phyloP scores from a whole-genome alignment of 1,284 basidiomycete genomes.

The Earliella scabrosa region DNA sequence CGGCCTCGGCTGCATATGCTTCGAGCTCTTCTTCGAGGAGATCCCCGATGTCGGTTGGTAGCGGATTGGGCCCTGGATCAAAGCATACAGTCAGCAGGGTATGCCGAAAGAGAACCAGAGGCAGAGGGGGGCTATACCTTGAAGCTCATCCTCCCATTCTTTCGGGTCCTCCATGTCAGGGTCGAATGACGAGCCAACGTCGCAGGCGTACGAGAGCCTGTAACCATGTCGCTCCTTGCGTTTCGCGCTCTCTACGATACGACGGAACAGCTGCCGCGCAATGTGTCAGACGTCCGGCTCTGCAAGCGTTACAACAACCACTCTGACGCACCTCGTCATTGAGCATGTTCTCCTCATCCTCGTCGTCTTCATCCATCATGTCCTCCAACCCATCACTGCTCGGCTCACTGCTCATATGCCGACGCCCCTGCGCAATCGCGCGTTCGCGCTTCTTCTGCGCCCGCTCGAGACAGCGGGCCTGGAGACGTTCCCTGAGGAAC shows the following conservation, averaged over 20 bases:
- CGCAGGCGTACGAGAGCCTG: constrained; percentile 62
- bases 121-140: constrained; percentile 38
- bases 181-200: constrained; percentile 76
- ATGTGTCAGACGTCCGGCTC: background rate
- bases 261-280: constrained; percentile 58
- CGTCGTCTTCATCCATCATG: constrained; percentile 52
- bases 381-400: constrained; percentile 61
- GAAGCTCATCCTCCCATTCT: constrained; percentile 60
- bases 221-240: constrained; percentile 54
- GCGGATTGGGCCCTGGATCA: constrained; percentile 4
- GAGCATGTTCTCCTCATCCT: constrained; percentile 52
- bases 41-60: constrained; percentile 43
- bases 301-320: too few species aligned
- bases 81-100: too few species aligned
- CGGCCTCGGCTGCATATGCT: constrained; percentile 61
- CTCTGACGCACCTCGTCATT: constrained; percentile 58
- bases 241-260: constrained; percentile 59
- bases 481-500: constrained; percentile 65
- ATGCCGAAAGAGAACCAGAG: too few species aligned
- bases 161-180: constrained; percentile 66
- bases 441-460: constrained; percentile 57
- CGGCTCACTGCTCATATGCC: constrained; percentile 36
- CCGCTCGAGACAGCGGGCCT: constrained; percentile 61
- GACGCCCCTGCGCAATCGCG: constrained; percentile 42
- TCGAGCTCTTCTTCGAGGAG: constrained; percentile 60